phyloP scores from a whole-genome alignment of 176 grass and related monocot species.

The Avena insularis region DNA sequence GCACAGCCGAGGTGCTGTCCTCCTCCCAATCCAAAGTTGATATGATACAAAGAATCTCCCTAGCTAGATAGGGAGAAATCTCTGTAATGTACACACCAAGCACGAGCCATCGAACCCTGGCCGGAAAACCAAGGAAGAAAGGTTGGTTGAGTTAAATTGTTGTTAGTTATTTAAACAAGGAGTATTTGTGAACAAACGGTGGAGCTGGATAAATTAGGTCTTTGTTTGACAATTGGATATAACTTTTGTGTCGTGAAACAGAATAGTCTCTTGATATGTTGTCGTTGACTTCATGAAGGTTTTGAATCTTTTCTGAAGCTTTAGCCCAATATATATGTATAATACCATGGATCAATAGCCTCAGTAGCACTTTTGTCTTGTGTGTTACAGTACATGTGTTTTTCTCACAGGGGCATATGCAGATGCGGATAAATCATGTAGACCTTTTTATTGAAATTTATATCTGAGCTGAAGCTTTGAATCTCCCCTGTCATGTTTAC shows the following conservation, averaged over 20 bases:
- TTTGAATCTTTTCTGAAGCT: background rate
- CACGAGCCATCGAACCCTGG: slow-evolving; percentile 24
- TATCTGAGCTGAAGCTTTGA: background rate
- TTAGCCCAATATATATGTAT: background rate
- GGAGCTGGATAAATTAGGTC: background rate
- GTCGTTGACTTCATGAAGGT: slow-evolving; percentile 4
- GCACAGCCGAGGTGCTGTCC: background rate
- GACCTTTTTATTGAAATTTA: background rate
- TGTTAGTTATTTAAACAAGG: background rate
- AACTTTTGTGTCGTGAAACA: background rate
- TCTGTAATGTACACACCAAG: background rate
- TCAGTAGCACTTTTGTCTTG: background rate
- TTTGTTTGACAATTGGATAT: background rate
- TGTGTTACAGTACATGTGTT: too few relatives aligned
- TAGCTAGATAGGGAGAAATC: background rate
- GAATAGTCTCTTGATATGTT: slow-evolving; percentile 22
- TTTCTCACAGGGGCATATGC: background rate
- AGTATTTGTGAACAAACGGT: slow-evolving; percentile 11
- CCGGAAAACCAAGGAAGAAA: background rate
- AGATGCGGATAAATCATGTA: background rate
- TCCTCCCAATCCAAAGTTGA: slow-evolving; percentile 12
- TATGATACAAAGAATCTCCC: background rate
- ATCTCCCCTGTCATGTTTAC: background rate
- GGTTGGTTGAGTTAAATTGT: background rate
- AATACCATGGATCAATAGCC: background rate